Base-by-base conservation (phyloP, 352 stramenopile genomes). In the Globisporangium emineosum region DNA sequence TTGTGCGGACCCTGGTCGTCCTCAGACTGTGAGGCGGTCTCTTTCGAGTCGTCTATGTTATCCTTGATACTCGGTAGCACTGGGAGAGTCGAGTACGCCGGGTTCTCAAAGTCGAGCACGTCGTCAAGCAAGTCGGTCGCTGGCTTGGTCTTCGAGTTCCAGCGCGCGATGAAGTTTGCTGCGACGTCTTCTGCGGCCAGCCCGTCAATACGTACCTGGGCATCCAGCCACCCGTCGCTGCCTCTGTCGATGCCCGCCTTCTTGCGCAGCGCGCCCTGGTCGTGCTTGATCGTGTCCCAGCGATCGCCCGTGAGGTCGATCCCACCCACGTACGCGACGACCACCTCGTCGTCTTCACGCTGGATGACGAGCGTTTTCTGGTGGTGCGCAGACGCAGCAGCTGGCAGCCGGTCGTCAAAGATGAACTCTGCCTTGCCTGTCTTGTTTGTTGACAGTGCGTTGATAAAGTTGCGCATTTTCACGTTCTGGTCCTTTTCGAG, bases 201-300 rank as follows among this genome's bases (percentile, higher is more conserved):
- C 0, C 81, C 79, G 1, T 78, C 58, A 13, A 92, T 74, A 0
- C 77, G 71, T 21, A 85, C 57, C 10, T 79, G 62, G 0, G 63
- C 70, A 42, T 92, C 83, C 1, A 90, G 27, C 81, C 79, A 92
- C 17, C 82, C 80, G 17, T 86, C 68, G 52, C 75, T 72, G 15
- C 52, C 57, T 19, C 60, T 53, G 30, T 71, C 67, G 17, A 74
- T 75, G 10, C 70, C 69, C 27, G 62, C 68, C 9, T 43, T 50
- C 21, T 76, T 67, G 10, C 77, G 73, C 52, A 90, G 37, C 35
- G 51, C 65, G 12, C 74, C 68, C 35, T 77, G 65, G 66, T 89
- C 73, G 64, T 89, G 78, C 6, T 71, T 68, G 17, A 75, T 68
- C 23, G 78, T 87, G 57, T 91, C 78, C 79, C 82, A 91, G 7